A percentile compares a stretch with the other conserved stretches of the same genome.
These are phyloP conservation scores for Yarrowia bubula DNA, from an alignment of 805 yeast genomes.

Conservation along the genomic window DNA sequence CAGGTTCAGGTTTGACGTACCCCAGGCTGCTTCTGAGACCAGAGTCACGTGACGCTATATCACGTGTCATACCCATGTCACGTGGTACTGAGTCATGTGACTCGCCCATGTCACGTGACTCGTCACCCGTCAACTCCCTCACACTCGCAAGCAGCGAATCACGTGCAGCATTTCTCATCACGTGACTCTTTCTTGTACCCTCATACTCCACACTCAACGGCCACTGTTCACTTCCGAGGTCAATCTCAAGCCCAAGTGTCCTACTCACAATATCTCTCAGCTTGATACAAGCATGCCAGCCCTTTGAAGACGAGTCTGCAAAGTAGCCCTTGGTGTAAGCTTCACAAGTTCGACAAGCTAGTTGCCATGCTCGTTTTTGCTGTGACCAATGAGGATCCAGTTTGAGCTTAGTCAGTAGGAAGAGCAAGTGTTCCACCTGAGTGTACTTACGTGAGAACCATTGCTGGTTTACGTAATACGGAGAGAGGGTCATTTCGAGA, in stretches of 20 bases:
- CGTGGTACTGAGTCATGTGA: neutral
- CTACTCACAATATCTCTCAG: conserved; percentile 14
- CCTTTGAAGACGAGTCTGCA: conserved; percentile 20
- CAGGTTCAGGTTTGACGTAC: neutral
- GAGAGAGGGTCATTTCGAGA: conserved; percentile 7
- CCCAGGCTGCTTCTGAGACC: neutral
- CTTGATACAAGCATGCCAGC: conserved; percentile 24
- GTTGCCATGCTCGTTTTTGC: conserved; percentile 21
- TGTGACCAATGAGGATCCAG: conserved; percentile 9
- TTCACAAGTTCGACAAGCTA: conserved; percentile 12
- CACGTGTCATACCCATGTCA: no score
- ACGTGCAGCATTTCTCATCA: neutral
- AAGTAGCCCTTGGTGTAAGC: conserved; percentile 23
- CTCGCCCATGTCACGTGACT: neutral
- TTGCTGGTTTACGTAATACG: conserved; percentile 8
- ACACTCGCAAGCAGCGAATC: neutral
- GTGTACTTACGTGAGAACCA: conserved; percentile 19
- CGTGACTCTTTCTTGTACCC: neutral
- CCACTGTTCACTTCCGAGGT: neutral
- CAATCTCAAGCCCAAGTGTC: conserved; percentile 3
- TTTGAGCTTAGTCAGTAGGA: conserved; percentile 12
- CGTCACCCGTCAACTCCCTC: neutral
- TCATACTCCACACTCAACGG: conserved; percentile 9
- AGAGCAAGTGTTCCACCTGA: conserved; percentile 3
- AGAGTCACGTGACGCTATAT: neutral